These are phyloP conservation scores for Brettanomyces naardenensis DNA, from an alignment of 805 yeast species.

Conservation along the genomic window DNA sequence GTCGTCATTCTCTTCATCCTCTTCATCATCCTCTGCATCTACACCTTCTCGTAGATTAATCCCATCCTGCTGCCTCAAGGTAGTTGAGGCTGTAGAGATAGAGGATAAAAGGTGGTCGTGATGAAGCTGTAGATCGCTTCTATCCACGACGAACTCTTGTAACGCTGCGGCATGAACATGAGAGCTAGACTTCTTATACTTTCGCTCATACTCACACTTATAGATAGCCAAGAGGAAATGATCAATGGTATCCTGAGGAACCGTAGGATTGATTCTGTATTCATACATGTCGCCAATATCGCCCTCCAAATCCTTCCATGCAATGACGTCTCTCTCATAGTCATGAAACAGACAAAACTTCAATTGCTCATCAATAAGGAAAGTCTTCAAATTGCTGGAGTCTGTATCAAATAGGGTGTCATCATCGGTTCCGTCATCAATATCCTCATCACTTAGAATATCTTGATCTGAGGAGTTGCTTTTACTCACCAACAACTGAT, in stretches of 20 bases:
- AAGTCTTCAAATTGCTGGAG: constrained; percentile 61
- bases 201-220: constrained; percentile 70
- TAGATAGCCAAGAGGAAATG: constrained; percentile 55
- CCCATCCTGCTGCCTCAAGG: background rate
- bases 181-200: constrained; percentile 48
- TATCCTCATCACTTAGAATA: constrained; percentile 34
- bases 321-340: constrained; percentile 44
- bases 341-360: constrained; percentile 43
- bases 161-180: constrained; percentile 40
- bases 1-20: constrained; percentile 24
- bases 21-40: constrained; percentile 19
- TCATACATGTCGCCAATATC: constrained; percentile 81
- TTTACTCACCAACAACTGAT: constrained; percentile 63
- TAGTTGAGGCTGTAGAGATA: constrained; percentile 6
- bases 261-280: constrained; percentile 59
- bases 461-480: constrained; percentile 65
- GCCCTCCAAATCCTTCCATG: constrained; percentile 83
- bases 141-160: constrained; percentile 45
- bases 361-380: constrained; percentile 55
- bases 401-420: constrained; percentile 25
- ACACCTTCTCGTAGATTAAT: constrained; percentile 3
- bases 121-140: constrained; percentile 13
- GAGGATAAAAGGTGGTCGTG: constrained; percentile 9
- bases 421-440: constrained; percentile 32
- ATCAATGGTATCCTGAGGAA: constrained; percentile 48